These are phyloP conservation scores for Tagetes erecta DNA, from an alignment of 129 eudicot species.

Conservation along the genomic window DNA sequence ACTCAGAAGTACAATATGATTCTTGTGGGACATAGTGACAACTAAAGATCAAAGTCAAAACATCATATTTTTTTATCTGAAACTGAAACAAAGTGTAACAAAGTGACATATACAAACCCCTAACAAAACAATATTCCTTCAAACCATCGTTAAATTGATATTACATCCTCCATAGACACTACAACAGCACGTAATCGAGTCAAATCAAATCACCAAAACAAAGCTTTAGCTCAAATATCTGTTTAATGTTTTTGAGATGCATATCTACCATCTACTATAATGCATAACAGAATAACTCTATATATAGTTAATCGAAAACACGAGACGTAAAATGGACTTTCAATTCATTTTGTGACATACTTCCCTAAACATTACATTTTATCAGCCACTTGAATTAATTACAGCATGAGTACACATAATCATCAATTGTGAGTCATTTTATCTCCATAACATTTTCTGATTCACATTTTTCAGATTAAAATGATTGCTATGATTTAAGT, in stretches of 20 bases:
- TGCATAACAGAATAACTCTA: too few species aligned
- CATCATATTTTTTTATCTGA: neutral
- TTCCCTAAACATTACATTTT: too few species aligned
- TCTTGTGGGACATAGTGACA: slow-evolving; percentile 9
- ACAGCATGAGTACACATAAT: too few species aligned
- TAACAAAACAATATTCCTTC: slow-evolving; percentile 3
- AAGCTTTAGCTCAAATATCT: neutral
- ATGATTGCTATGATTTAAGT: too few species aligned
- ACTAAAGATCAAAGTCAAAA: slow-evolving; percentile 9
- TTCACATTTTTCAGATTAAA: too few species aligned
- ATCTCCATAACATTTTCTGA: too few species aligned
- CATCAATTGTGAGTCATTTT: too few species aligned
- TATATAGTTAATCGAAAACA: too few species aligned
- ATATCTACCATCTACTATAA: neutral
- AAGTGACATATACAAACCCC: neutral
- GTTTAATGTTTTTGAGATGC: neutral
- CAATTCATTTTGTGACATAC: too few species aligned
- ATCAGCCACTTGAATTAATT: too few species aligned
- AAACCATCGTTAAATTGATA: neutral
- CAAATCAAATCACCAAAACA: too few species aligned
- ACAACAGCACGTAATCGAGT: neutral
- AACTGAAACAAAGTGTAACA: neutral
- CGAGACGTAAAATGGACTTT: too few species aligned
- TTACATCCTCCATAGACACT: neutral
- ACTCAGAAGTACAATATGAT: neutral